Evolutionary conservation across 371 early-diverging fungal species (phyloP), one percentile per base, ranked within the genome.

Genomic region (Circinella umbellata): DNA sequence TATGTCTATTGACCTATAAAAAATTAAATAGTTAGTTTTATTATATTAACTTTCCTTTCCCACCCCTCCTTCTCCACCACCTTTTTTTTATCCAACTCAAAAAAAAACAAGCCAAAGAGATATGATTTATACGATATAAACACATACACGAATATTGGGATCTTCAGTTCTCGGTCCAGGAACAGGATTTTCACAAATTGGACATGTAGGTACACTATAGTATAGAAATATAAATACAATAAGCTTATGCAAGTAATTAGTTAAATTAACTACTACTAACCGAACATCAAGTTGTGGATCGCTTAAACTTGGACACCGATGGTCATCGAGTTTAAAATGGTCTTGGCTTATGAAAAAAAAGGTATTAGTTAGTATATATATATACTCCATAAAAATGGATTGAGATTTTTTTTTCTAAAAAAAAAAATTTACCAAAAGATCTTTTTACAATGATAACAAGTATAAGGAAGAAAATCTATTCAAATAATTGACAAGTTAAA

Each of bases 111-210:
- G 27, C 27, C 27, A 27, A 27, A 27, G 1, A 27, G 27, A 27
- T 27, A 27, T 27, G 1, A 27, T 2, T 27, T 27, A 0, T 18
- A 38, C 0, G 14, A 6, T 4, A 3, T 13, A 63, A 13, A 14
- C 14, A 49, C 68, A 36, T 67, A 67, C 68, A 68, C 85, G 77
- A 47, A 87, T 75, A 68, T 91, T 91, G 4, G 90, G 90, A 77
- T 91, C 86, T 48, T 87, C 83, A 18, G 86, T 88, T 71, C 86
- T 72, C 55, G 83, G 83, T 17, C 86, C 79, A n/a, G 91, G 88
- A n/a, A 91, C 88, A 46, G 90, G 88, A 54, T 80, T 83, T 35
- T 81, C 76, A 64, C 91, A 91, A 37, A 91, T 75, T 6, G 91
- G 91, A 63, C 91, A 91, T 27, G 82, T 78, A 35, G 90, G 89